phyloP scores from a whole-genome alignment of 768 basidiomycete species.

The Amanita rubescens region DNA sequence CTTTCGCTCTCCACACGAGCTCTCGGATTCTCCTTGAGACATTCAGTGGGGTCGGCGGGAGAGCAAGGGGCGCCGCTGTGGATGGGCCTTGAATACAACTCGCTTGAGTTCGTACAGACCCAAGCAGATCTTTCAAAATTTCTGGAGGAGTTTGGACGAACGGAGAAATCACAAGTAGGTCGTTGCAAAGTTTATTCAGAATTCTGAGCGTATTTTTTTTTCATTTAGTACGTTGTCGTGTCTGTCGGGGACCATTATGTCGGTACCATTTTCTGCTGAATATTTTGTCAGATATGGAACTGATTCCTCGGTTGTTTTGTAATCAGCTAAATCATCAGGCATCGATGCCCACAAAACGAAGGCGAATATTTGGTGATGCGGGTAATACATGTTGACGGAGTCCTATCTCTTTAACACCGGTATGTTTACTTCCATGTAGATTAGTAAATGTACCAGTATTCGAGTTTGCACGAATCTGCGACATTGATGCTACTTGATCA shows the following conservation, averaged over 20 bases:
- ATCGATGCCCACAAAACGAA: neutral
- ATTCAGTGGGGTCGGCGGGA: neutral
- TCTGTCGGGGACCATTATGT: neutral
- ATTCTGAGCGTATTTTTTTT: neutral
- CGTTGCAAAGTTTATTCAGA: neutral
- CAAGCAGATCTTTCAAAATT: neutral
- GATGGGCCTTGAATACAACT: neutral
- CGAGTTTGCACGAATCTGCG: no score
- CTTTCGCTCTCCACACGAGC: neutral
- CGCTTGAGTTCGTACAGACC: neutral
- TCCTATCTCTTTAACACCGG: no score
- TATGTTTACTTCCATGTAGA: no score
- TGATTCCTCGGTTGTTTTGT: neutral
- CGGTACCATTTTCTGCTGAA: neutral
- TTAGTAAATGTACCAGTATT: no score
- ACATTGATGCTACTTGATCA: no score
- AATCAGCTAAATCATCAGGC: neutral
- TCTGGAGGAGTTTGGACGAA: neutral
- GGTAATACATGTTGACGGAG: neutral
- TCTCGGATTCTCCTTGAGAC: neutral
- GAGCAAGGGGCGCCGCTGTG: neutral
- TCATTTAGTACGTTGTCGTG: neutral
- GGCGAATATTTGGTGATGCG: neutral
- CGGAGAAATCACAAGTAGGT: neutral
- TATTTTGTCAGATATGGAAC: neutral